phyloP scores from a whole-genome alignment of 371 early-diverging fungal species.

The Saksenaea oblongispora region DNA sequence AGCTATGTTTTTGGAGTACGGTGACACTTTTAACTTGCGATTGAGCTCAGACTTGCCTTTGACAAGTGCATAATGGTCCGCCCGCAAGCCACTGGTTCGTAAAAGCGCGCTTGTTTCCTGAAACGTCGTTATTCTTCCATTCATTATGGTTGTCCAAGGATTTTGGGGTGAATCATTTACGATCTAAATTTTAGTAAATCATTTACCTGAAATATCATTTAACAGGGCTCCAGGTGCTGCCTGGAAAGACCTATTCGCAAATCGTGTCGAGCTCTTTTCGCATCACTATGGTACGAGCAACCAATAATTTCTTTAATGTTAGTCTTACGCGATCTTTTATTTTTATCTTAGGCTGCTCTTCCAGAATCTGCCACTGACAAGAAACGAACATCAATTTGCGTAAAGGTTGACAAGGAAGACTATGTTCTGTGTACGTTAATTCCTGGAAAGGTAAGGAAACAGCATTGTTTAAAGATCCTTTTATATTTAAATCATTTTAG shows the following conservation, averaged over 20 bases:
- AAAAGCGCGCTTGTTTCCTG: neutral
- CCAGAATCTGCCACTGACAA: slow-evolving; percentile 40
- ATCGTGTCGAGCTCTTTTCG: slow-evolving; percentile 74
- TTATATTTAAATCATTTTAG: slow-evolving; percentile 2
- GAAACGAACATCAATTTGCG: slow-evolving; percentile 61
- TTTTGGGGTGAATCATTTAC: slow-evolving; percentile 16
- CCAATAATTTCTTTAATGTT: neutral
- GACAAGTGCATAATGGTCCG: no score
- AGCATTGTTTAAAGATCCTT: neutral
- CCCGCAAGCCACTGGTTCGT: neutral
- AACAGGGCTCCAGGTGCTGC: slow-evolving; percentile 55
- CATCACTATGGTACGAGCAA: slow-evolving; percentile 60
- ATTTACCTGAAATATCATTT: neutral
- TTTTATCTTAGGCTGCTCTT: slow-evolving; percentile 64
- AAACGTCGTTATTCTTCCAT: neutral
- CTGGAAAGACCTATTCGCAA: slow-evolving; percentile 67
- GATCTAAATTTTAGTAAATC: neutral
- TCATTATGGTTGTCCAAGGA: slow-evolving; percentile 22
- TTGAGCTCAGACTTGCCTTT: no score
- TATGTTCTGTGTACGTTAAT: slow-evolving; percentile 76
- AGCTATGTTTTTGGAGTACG: no score
- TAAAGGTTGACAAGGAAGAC: slow-evolving; percentile 67
- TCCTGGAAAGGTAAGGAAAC: slow-evolving; percentile 49
- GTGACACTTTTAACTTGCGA: no score
- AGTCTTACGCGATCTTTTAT: neutral